Conservation (phyloP, 2,329 filamentous ascomycete genomes). For the Neurospora sp. region DNA sequence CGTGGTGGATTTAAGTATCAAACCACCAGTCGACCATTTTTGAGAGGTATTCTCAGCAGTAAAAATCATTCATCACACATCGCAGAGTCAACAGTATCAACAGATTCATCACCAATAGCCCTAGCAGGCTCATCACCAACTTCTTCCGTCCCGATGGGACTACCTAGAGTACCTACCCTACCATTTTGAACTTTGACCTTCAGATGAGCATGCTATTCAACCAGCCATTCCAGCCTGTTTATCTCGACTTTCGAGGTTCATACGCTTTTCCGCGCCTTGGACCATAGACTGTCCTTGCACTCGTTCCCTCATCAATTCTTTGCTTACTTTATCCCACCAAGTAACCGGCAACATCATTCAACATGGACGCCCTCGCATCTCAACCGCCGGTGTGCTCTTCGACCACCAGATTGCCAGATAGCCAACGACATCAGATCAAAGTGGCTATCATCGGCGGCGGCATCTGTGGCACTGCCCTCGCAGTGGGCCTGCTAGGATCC, state of each 20-base stretch:
- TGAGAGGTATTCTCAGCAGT: too few species aligned
- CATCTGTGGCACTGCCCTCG: constrained; percentile 27
- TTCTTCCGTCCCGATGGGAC: not conserved
- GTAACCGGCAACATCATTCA: not conserved
- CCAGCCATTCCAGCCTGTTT: not conserved
- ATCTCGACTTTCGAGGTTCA: not conserved
- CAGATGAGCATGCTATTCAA: not conserved
- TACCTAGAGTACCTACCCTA: not conserved
- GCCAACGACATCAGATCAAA: not conserved
- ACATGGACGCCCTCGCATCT: not conserved
- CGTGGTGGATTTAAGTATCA: not conserved
- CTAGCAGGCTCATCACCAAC: not conserved
- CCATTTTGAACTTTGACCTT: not conserved
- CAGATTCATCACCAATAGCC: not conserved
- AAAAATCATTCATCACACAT: not conserved
- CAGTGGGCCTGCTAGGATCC: constrained; percentile 22
- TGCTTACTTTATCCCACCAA: not conserved
- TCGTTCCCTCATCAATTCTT: not conserved
- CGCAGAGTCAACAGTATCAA: not conserved
- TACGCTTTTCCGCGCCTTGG: not conserved
- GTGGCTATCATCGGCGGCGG: constrained; percentile 15
- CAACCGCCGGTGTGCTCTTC: not conserved
- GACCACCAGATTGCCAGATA: not conserved
- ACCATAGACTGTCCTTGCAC: not conserved
- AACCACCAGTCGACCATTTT: not conserved